Evolutionary conservation across 2,329 filamentous ascomycete species (phyloP).

Genomic region (Huntiella abstrusa): DNA sequence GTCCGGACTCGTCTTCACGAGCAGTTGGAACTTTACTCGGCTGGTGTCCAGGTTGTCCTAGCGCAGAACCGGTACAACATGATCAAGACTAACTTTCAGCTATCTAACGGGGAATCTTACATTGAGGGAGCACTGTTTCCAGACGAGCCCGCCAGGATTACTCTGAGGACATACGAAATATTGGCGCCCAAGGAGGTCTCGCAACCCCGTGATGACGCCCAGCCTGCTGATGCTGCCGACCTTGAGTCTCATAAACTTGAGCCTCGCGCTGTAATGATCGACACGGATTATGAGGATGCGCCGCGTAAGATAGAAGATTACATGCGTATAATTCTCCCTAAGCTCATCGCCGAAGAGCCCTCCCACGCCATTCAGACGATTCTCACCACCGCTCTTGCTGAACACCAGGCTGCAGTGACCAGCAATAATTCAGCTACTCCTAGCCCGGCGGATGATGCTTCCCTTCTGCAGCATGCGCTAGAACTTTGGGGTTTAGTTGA

Average conservation of each 20-base stretch:
- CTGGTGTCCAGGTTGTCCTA: conserved; percentile 43
- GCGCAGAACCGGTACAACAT: conserved; percentile 39
- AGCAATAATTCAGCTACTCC: conserved; percentile 16
- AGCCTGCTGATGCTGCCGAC: background rate
- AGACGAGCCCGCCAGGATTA: conserved; percentile 20
- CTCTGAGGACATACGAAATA: conserved; percentile 15
- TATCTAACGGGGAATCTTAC: conserved; percentile 29
- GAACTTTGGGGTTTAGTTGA: conserved; percentile 48
- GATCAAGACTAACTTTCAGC: conserved; percentile 30
- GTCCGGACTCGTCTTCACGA: conserved; percentile 43
- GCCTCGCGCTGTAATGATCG: conserved; percentile 33
- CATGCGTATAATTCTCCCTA: conserved; percentile 36
- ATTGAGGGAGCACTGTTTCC: conserved; percentile 44
- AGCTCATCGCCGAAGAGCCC: conserved; percentile 39
- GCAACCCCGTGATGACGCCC: conserved; percentile 13
- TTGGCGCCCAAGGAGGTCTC: conserved; percentile 17
- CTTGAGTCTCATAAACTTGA: conserved; percentile 15
- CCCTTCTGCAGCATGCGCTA: conserved; percentile 36
- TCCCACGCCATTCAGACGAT: conserved; percentile 42
- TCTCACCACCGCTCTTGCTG: conserved; percentile 28
- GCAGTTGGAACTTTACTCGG: conserved; percentile 43
- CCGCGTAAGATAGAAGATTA: conserved; percentile 40
- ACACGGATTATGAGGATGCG: conserved; percentile 41
- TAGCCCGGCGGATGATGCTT: conserved; percentile 26
- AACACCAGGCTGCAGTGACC: conserved; percentile 19